A percentile compares a stretch with the other conserved stretches of the same genome.
These are phyloP conservation scores for Malus sieversii DNA, from an alignment of 306 rosid species.

Conservation along the genomic window DNA sequence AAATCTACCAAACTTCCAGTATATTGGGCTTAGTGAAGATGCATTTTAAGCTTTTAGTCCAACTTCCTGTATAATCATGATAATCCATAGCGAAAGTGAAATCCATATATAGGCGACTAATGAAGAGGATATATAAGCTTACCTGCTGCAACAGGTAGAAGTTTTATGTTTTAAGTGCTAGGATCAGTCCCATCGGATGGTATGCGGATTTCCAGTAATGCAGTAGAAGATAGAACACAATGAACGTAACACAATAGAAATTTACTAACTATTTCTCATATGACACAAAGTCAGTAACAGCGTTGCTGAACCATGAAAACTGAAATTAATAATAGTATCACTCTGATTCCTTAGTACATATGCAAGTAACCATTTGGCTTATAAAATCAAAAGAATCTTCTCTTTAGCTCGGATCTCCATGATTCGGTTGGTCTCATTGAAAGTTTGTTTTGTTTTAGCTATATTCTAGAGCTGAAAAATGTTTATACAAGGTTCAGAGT, in stretches of 20 bases:
- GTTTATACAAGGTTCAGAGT: neutral
- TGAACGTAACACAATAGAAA: neutral
- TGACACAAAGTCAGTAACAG: neutral
- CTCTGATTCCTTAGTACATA: neutral
- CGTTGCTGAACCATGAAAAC: neutral
- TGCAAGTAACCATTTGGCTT: neutral
- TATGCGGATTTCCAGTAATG: too few relatives aligned
- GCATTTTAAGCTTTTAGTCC: neutral
- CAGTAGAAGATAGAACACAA: too few relatives aligned
- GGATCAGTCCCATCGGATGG: neutral
- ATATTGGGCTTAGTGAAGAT: neutral
- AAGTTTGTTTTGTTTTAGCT: neutral
- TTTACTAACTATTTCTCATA: neutral
- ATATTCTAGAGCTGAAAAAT: neutral
- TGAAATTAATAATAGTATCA: neutral
- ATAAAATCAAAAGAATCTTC: neutral
- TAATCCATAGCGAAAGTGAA: neutral
- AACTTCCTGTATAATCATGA: neutral
- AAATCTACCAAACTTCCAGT: neutral
- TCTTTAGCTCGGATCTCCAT: neutral
- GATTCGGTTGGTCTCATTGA: neutral
- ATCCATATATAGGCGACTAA: too few relatives aligned
- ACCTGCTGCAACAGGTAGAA: neutral
- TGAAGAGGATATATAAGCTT: neutral
- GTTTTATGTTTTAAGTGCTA: neutral